These are phyloP conservation scores for Allantophomopsis lycopodina DNA, from an alignment of 2,329 filamentous ascomycete species.

Conservation along the genomic window DNA sequence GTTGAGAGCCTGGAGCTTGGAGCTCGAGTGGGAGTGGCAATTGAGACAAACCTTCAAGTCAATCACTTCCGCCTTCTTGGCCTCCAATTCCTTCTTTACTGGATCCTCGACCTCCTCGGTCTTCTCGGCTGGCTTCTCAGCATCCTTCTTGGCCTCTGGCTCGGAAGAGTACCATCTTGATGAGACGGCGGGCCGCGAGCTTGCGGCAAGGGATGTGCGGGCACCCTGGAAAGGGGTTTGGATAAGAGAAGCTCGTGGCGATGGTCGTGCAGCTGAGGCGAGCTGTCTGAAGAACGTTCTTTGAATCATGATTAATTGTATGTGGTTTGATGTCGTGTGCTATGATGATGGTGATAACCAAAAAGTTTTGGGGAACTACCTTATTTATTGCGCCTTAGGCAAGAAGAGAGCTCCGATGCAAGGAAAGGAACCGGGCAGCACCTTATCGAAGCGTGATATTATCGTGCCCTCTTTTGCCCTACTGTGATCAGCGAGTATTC, in stretches of 20 bases:
- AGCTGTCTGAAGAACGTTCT: constrained; percentile 31
- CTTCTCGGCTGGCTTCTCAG: constrained; percentile 20
- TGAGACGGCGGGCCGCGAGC: constrained; percentile 6
- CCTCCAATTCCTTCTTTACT: constrained; percentile 53
- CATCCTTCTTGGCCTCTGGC: constrained; percentile 26
- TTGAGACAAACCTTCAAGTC: constrained; percentile 65
- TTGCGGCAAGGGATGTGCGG: constrained; percentile 14
- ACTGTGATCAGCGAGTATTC: too few species aligned
- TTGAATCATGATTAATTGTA: constrained; percentile 28
- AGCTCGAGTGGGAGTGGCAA: not conserved
- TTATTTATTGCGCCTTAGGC: too few species aligned
- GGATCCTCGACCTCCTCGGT: constrained; percentile 31
- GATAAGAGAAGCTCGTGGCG: constrained; percentile 9
- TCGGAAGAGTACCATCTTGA: constrained; percentile 22
- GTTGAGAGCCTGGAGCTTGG: not conserved
- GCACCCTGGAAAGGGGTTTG: constrained; percentile 24
- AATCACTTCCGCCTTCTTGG: constrained; percentile 56
- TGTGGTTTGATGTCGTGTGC: constrained; percentile 7
- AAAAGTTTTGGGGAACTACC: not conserved
- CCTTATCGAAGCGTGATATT: too few species aligned
- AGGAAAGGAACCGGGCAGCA: too few species aligned
- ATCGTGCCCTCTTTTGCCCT: too few species aligned
- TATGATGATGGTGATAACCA: constrained; percentile 2
- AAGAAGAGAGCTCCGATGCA: too few species aligned
- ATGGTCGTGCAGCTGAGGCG: constrained; percentile 18